phyloP scores from a whole-genome alignment of 768 basidiomycete genomes.

The Daedalea quercina region DNA sequence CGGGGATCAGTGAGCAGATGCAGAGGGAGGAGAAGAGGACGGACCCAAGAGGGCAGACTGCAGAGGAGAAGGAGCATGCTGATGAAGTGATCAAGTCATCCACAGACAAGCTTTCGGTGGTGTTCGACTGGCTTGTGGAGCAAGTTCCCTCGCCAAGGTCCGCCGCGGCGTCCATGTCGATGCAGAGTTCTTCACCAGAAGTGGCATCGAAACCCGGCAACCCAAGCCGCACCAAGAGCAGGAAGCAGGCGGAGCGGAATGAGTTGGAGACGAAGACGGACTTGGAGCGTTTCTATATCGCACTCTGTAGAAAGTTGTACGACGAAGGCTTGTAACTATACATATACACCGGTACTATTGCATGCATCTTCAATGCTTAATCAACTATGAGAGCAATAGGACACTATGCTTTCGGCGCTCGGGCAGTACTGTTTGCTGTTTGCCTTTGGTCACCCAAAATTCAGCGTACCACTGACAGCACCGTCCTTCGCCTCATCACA shows the following conservation, averaged over 20 bases:
- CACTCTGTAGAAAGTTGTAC: slow-evolving; percentile 82
- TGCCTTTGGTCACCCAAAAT: too few relatives aligned
- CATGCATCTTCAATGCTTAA: too few relatives aligned
- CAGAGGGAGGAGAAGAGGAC: slow-evolving; percentile 4
- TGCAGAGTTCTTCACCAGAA: slow-evolving; percentile 6
- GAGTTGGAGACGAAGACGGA: slow-evolving; percentile 66
- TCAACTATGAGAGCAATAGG: too few relatives aligned
- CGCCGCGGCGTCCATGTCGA: slow-evolving; percentile 7
- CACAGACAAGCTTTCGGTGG: slow-evolving; percentile 65
- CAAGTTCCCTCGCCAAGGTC: slow-evolving; percentile 41
- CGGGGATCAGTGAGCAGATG: slow-evolving; percentile 20
- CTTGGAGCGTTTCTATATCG: slow-evolving; percentile 85
- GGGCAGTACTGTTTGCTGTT: too few relatives aligned
- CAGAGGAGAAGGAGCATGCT: slow-evolving; percentile 26
- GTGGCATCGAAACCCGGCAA: not conserved
- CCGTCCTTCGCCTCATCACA: too few relatives aligned
- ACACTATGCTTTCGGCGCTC: too few relatives aligned
- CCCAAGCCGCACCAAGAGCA: not conserved
- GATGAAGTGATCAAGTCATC: slow-evolving; percentile 60
- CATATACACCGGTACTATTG: not conserved
- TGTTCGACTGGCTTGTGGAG: slow-evolving; percentile 77
- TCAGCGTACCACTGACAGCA: too few relatives aligned
- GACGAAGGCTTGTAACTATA: slow-evolving; percentile 74
- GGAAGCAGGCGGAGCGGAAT: slow-evolving; percentile 15
- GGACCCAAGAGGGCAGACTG: not conserved